Evolutionary conservation across 23 red algal genomes (phyloP).

Genomic region (Chondrus crispus): DNA sequence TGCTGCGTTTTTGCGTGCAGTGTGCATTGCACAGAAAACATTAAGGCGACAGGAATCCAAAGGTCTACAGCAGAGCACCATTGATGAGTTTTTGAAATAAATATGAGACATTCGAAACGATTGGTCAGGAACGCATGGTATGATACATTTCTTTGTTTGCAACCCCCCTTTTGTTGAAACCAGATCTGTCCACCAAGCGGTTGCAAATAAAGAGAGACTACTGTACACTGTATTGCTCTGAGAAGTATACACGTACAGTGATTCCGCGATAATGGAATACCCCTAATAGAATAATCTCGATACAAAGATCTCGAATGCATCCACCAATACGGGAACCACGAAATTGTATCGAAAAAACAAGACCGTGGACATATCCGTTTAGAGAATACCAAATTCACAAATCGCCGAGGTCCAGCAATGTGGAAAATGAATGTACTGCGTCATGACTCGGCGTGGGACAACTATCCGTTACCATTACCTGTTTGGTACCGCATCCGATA

Average conservation of each 20-base stretch:
- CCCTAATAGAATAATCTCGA: neutral
- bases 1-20: neutral
- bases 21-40: neutral
- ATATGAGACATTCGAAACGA: neutral
- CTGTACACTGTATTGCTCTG: too few relatives aligned
- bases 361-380: neutral
- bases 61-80: neutral
- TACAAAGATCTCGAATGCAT: neutral
- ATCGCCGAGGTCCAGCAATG: too few relatives aligned
- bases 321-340: neutral
- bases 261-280: neutral
- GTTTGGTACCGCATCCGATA: too few relatives aligned
- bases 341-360: neutral
- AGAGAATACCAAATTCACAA: neutral
- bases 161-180: too few relatives aligned
- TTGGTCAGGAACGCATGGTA: too few relatives aligned
- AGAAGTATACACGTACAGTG: neutral
- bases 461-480: neutral
- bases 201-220: too few relatives aligned
- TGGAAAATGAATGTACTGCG: too few relatives aligned
- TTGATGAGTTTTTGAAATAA: neutral
- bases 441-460: too few relatives aligned
- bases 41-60: neutral
- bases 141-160: too few relatives aligned
- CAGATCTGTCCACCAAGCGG: too few relatives aligned